Base-by-base conservation (phyloP, 1,284 basidiomycete species). In the Coniferiporia sulphurascens region DNA sequence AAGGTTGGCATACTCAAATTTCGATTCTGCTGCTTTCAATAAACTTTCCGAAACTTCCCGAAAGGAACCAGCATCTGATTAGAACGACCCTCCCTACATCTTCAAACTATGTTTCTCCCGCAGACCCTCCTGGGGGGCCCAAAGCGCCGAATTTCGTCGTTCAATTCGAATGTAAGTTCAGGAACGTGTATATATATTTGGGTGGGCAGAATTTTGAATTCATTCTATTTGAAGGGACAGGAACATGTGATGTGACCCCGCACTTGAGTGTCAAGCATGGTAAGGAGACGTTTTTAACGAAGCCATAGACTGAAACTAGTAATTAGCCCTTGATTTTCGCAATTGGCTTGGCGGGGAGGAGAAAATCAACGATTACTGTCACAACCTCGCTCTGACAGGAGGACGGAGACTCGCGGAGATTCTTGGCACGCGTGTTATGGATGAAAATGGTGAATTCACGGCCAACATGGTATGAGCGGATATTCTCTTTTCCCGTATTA, bases 271-370 rank as follows among this genome's bases (percentile, higher is more conserved):
- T 63, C n/a, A 21, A 52, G 19, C 41, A 44, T 44, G 41, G 27
- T 15, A 41, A 22, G 17, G 22, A 38, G 9, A 17, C 51, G 2
- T 34, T 5, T 27, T 27, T 27, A 27, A 3, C 27, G 27, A 27
- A 41, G 27, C 27, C 34, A 15, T 3, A 52, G 51, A 5, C 48
- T 41, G 1, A 35, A 15, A 27, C 10, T 32, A 27, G 27, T 27
- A 36, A 56, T 41, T 21, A 83, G 93, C 93, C 0, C 70, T 95
- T 8, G 80, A 87, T 48, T 95, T 94, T 74, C 81, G 93, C 27
- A 68, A 83, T 53, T 87, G 84, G 81, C 76, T 95, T 19, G 94
- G 93, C 0, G 94, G 94, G 1, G 94, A 96, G 72, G 74, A 80
- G 15, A 80, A 80, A 58, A 93, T 95, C 63, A 86, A 87, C 67